These are phyloP conservation scores for Aspergillus neotritici DNA, from an alignment of 2,329 filamentous ascomycete genomes.

Conservation along the genomic window DNA sequence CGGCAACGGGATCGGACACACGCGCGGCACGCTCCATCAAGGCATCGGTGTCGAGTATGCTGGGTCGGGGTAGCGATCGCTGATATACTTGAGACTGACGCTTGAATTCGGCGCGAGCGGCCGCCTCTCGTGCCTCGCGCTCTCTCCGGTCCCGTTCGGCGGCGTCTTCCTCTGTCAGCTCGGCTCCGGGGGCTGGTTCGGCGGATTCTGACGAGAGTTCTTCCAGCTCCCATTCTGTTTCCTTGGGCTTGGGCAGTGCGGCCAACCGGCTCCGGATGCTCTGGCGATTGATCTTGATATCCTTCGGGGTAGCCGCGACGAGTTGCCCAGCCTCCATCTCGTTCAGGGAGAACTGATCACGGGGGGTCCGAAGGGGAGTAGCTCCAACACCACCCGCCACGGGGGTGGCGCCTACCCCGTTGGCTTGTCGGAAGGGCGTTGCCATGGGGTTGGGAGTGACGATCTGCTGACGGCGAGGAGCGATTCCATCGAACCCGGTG, in stretches of 20 bases:
- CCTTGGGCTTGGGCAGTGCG: conserved; percentile 83
- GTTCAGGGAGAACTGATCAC: conserved; percentile 83
- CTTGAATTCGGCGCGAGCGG: conserved; percentile 65
- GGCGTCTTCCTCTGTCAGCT: conserved; percentile 59
- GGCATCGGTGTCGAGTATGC: conserved; percentile 62
- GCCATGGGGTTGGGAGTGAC: conserved; percentile 95
- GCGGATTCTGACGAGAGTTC: conserved; percentile 71
- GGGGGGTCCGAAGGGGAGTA: conserved; percentile 80
- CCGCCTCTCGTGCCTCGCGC: conserved; percentile 56
- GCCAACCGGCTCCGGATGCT: conserved; percentile 62
- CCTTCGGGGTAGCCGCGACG: conserved; percentile 68
- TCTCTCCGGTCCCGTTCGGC: conserved; percentile 72
- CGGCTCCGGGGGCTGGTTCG: conserved; percentile 49
- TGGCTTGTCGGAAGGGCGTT: conserved; percentile 69
- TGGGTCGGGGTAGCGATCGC: conserved; percentile 70
- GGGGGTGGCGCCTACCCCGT: conserved; percentile 63
- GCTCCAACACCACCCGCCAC: conserved; percentile 57
- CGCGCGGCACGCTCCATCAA: conserved; percentile 60
- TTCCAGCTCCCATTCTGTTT: conserved; percentile 90
- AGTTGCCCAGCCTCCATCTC: conserved; percentile 61
- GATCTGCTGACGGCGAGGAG: conserved; percentile 71
- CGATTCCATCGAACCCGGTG: conserved; percentile 80
- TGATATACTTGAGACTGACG: conserved; percentile 91
- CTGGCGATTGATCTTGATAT: conserved; percentile 63
- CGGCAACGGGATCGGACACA: conserved; percentile 59